A percentile compares a stretch with the other conserved stretches of the same genome.
phyloP scores from a whole-genome alignment of 352 stramenopile species.

The Phytophthora sansomeana region DNA sequence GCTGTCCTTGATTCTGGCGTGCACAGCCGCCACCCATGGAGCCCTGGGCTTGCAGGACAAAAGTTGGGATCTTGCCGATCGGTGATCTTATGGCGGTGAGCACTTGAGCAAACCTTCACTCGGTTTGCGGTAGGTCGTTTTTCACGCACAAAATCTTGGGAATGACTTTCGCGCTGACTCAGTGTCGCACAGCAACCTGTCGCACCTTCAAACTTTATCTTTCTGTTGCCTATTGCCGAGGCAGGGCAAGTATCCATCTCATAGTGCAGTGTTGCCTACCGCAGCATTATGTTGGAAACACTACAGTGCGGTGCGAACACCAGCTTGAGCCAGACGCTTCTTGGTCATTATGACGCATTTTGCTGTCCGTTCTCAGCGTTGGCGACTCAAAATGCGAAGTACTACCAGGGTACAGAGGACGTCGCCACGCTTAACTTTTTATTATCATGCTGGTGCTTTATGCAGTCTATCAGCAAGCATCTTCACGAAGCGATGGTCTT shows the following conservation, averaged over 20 bases:
- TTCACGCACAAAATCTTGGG: conserved; percentile 12
- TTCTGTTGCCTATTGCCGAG: background rate
- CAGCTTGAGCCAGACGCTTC: background rate
- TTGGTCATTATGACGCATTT: conserved; percentile 9
- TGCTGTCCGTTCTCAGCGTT: background rate
- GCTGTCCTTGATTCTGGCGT: conserved; percentile 12
- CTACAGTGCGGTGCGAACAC: background rate
- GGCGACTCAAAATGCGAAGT: too few species aligned
- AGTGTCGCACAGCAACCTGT: conserved; percentile 12
- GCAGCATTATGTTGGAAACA: too few species aligned
- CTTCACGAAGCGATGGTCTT: conserved; percentile 51
- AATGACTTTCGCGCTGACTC: conserved; percentile 18
- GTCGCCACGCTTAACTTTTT: background rate
- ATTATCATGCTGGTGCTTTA: conserved; percentile 13
- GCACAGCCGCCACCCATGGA: conserved; percentile 5
- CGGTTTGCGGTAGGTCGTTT: background rate
- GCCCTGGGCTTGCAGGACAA: too few species aligned
- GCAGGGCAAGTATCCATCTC: background rate
- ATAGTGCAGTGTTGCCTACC: background rate
- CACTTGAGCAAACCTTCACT: background rate
- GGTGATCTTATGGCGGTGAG: background rate
- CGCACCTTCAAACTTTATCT: background rate
- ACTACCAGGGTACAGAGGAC: too few species aligned
- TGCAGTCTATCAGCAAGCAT: conserved; percentile 47
- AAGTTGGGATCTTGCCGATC: too few species aligned